Base-by-base conservation (phyloP, 306 rosid species). In the Prunus kanzakura region DNA sequence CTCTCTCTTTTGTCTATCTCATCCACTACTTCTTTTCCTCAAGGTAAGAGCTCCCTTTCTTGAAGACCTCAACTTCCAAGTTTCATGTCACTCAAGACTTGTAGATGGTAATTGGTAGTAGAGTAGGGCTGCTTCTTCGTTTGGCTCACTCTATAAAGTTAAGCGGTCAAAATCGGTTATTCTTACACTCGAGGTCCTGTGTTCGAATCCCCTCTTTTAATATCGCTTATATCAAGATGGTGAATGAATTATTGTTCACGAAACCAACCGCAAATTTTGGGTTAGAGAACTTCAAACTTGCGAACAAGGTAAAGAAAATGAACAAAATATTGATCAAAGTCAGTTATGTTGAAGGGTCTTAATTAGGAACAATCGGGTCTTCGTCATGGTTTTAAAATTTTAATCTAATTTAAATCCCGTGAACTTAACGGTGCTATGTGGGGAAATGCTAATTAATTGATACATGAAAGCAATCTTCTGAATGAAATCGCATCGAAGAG, bases 41-140 rank as follows among this genome's bases (percentile, higher is more conserved):
- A 74, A 68, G 73, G 65, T 69, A 49, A 47, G 64, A 72, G 67
- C 50, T 52, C 68, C 68, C 79, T 72, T 67, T 74, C 67, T 82
- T 82, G 79, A 82, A 76, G 82, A 67, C 79, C 68, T 45, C 76
- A 77, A 77, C 8, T 49, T 30, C 54, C 23, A 29, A 16, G 32
- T n/a, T 64, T 55, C 57, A 47, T 16, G 23, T 45, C 51, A 19
- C 27, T 50, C 74, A 11, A 71, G 47, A 71, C 70, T 45, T 27
- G 13, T 13, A 29, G 30, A 15, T 49, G 45, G 73, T 30, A 8
- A 3, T 2, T 9, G 32, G 63, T 20, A 30, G 64, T 58, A 23
- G 32, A 51, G 64, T 58, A 25, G 64, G 35, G 20, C 66, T 29
- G 6, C 64, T 52, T 54, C 55, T 56, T 13, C 20, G 15, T 32